These are phyloP conservation scores for Candida pseudoglaebosa DNA, from an alignment of 805 yeast genomes.

Conservation along the genomic window DNA sequence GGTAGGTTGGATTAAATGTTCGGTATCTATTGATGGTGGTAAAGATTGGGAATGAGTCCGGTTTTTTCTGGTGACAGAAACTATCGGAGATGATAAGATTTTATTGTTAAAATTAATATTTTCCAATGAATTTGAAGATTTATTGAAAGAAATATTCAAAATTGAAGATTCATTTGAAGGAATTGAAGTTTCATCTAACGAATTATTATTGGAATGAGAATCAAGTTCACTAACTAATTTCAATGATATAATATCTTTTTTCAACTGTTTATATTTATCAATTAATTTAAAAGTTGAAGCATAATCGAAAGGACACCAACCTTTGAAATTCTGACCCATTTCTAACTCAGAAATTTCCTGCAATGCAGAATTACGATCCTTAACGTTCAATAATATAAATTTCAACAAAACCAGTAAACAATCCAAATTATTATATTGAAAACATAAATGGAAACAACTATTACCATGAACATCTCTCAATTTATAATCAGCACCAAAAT, in stretches of 20 bases:
- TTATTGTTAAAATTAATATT: conserved; percentile 15
- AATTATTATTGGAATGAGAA: conserved; percentile 7
- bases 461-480: conserved; percentile 29
- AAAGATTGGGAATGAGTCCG: conserved; percentile 32
- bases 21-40: conserved; percentile 14
- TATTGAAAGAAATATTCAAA: conserved; percentile 4
- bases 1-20: conserved; percentile 7
- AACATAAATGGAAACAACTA: conserved; percentile 36
- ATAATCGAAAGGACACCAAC: conserved; percentile 32
- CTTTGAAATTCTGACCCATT: conserved; percentile 20
- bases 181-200: conserved; percentile 7
- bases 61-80: conserved; percentile 21
- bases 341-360: conserved; percentile 19
- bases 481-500: conserved; percentile 38
- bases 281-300: conserved; percentile 28
- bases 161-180: conserved; percentile 4
- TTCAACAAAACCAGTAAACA: conserved; percentile 27
- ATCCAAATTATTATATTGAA: conserved; percentile 30
- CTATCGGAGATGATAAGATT: conserved; percentile 28
- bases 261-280: conserved; percentile 21
- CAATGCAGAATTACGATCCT: conserved; percentile 11
- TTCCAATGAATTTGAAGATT: conserved; percentile 11
- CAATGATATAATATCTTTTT: conserved; percentile 15
- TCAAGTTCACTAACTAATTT: conserved; percentile 9
- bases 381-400: conserved; percentile 9